Evolutionary conservation across 139 green algal species (phyloP).

Genomic region (Chlorella sorokiniana): DNA sequence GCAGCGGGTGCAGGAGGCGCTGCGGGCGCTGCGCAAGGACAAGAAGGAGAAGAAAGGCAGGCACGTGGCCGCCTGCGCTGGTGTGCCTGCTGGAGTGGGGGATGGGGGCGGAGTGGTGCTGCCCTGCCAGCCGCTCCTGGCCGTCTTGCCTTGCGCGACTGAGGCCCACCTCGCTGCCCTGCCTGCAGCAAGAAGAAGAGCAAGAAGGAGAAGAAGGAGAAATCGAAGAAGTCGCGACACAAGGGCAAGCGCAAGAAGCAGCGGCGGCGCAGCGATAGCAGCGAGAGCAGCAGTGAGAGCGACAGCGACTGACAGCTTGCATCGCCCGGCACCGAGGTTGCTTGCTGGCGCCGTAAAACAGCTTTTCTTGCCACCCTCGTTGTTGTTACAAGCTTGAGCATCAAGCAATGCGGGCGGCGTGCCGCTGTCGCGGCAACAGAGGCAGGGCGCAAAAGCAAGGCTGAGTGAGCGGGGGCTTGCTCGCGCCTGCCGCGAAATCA

Average conservation of each 20-base stretch:
- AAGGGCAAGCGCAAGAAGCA: not conserved
- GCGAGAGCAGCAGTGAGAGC: not conserved
- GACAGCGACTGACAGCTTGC: not conserved
- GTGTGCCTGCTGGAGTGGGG: not conserved
- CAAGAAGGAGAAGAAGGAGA: not conserved
- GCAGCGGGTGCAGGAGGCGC: constrained; percentile 33
- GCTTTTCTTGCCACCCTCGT: not conserved
- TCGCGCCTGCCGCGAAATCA: too few relatives aligned
- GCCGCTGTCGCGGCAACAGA: too few relatives aligned
- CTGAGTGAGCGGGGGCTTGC: too few relatives aligned
- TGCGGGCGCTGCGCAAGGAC: constrained; percentile 22
- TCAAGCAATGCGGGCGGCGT: too few relatives aligned
- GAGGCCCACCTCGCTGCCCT: not conserved
- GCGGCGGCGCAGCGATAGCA: not conserved
- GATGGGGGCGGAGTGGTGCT: not conserved
- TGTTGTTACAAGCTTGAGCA: too few relatives aligned
- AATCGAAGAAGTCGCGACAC: too few relatives aligned
- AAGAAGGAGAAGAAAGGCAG: constrained; percentile 40
- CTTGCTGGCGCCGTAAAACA: not conserved
- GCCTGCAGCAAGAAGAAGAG: constrained; percentile 35
- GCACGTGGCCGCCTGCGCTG: not conserved
- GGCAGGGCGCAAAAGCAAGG: too few relatives aligned
- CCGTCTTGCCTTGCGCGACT: not conserved
- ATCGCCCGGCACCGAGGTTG: not conserved
- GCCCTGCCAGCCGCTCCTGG: not conserved